Evolutionary conservation across 805 yeast genomes (phyloP).

Genomic region (Lachancea dasiensis): DNA sequence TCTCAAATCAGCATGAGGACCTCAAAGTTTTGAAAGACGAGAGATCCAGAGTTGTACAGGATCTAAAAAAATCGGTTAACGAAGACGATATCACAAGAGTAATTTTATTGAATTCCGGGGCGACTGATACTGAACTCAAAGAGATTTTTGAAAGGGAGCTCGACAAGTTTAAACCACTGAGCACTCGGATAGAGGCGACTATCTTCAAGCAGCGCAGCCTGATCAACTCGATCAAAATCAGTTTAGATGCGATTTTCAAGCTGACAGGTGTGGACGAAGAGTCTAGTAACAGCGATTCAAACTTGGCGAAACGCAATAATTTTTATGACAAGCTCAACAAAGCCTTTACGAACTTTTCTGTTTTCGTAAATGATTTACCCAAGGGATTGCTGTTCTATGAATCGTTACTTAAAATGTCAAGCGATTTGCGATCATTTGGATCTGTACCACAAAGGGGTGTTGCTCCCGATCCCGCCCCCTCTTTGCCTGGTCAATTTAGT

Average conservation of each 20-base stretch:
- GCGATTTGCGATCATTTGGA: constrained; percentile 12
- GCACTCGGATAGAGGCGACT: constrained; percentile 59
- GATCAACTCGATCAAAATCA: constrained; percentile 40
- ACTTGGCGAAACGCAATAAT: constrained; percentile 30
- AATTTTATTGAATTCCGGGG: constrained; percentile 58
- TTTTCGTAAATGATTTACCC: constrained; percentile 49
- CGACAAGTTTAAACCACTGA: constrained; percentile 66
- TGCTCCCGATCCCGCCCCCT: not conserved
- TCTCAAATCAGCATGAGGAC: constrained; percentile 55
- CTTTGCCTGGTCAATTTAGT: not conserved
- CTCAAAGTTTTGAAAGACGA: constrained; percentile 59
- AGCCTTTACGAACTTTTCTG: constrained; percentile 54
- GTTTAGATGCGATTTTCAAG: constrained; percentile 42
- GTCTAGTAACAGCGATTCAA: constrained; percentile 34
- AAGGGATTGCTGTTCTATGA: constrained; percentile 63
- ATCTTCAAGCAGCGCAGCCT: constrained; percentile 57
- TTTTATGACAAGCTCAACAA: constrained; percentile 39
- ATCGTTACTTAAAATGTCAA: constrained; percentile 33
- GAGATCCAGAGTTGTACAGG: constrained; percentile 52
- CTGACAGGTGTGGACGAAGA: constrained; percentile 40
- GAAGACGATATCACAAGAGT: constrained; percentile 79
- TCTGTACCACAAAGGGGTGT: not conserved
- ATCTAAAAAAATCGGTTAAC: constrained; percentile 64
- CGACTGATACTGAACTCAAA: constrained; percentile 51
- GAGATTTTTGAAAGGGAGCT: constrained; percentile 65